phyloP scores from a whole-genome alignment of 305 asterid genomes.

The Fraxinus platypoda region DNA sequence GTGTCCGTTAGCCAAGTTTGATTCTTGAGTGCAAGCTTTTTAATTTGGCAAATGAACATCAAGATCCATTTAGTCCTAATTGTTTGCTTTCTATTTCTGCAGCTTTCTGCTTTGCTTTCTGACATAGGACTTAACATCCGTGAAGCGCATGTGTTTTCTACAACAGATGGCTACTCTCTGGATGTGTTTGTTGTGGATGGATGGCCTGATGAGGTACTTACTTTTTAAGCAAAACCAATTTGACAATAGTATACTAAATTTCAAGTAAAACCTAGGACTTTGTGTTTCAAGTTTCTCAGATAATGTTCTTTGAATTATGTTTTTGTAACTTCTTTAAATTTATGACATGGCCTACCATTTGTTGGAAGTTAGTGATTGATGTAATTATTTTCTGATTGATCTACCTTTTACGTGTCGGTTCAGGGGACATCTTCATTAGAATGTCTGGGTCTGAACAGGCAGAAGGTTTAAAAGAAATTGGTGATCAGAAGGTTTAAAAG shows the following conservation, averaged over 20 bases:
- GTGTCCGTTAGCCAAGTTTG: neutral
- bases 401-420: neutral
- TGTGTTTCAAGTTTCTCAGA: neutral
- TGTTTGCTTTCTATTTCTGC: constrained; percentile 26
- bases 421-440: neutral
- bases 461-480: neutral
- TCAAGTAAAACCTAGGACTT: neutral
- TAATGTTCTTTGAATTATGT: neutral
- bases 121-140: constrained; percentile 94
- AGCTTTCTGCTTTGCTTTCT: constrained; percentile 97
- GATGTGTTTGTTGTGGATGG: constrained; percentile 97
- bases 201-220: constrained; percentile 81
- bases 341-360: neutral
- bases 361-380: neutral
- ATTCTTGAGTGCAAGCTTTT: neutral
- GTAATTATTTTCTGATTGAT: neutral
- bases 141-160: constrained; percentile 97
- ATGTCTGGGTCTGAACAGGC: neutral
- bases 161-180: constrained; percentile 85
- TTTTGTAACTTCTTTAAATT: neutral
- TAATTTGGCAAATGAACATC: neutral
- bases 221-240: constrained; percentile 22
- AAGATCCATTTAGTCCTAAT: constrained; percentile 4
- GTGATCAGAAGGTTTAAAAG: no score
- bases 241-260: constrained; percentile 6